phyloP scores from a whole-genome alignment of 805 yeast species.

The Metschnikowia borealis region DNA sequence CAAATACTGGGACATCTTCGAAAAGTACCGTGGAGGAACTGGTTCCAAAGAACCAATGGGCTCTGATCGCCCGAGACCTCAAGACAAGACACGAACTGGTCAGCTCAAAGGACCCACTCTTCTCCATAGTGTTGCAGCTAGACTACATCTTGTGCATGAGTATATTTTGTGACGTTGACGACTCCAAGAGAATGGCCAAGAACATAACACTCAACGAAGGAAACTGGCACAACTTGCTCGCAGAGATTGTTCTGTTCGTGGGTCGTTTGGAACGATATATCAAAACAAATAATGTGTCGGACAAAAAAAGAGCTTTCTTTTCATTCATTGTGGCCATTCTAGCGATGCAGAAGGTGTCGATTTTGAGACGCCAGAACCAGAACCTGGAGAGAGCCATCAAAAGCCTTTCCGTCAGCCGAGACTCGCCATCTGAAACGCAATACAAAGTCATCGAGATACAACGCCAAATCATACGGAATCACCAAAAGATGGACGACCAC shows the following conservation, averaged over 20 bases:
- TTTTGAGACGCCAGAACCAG: constrained; percentile 30
- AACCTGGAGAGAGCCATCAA: constrained; percentile 23
- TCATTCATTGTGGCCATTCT: constrained; percentile 24
- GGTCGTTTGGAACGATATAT: constrained; percentile 15
- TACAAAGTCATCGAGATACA: constrained; percentile 27
- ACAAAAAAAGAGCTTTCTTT: constrained; percentile 12
- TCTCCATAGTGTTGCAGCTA: constrained; percentile 18
- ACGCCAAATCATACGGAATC: constrained; percentile 24
- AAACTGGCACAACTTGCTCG: constrained; percentile 13
- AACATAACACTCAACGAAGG: not conserved
- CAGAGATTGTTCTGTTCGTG: constrained; percentile 13
- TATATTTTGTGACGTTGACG: constrained; percentile 10
- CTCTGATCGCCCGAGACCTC: constrained; percentile 7
- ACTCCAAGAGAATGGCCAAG: constrained; percentile 1
- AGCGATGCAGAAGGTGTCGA: constrained; percentile 25
- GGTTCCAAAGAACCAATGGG: constrained; percentile 2
- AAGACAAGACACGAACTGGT: constrained; percentile 6
- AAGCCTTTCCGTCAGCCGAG: constrained; percentile 17
- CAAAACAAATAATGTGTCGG: constrained; percentile 12
- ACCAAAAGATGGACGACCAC: constrained; percentile 19
- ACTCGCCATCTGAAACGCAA: constrained; percentile 14
- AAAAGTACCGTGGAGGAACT: not conserved
- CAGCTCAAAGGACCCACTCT: constrained; percentile 17
- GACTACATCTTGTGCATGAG: constrained; percentile 14
- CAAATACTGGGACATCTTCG: not conserved